Evolutionary conservation across 495 filamentous ascomycete species (phyloP), one percentile per base, ranked within the genome.

Genomic region (Podospora australis): DNA sequence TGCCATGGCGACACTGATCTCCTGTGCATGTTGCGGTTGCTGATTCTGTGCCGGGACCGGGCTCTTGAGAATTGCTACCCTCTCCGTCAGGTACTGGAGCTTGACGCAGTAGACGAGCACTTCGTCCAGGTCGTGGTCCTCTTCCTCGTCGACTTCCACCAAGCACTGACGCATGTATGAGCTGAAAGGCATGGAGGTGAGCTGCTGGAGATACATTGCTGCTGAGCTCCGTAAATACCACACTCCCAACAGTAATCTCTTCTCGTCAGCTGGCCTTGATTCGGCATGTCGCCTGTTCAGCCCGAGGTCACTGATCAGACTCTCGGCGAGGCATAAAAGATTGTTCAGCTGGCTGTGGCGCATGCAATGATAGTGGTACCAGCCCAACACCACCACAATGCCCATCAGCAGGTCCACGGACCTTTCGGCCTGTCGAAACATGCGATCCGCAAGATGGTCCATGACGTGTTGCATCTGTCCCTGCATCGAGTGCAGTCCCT

Each of bases 321-420:
- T 67, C 39, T 69, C 61, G 19, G 74, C 72, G 28, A 78, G 44
- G 30, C 64, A 67, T 21, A 73, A 50, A 16, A 73, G 62, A 28
- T 71, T 72, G 53, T 67, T 72, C 22, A 70, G 55, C 47, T 72
- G 68, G 26, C 59, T 61, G 56, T 60, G 71, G 56, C 60, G 60
- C 60, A 60, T 55, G 50, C 59, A 70, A 48, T 58, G 71, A 52
- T 64, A 68, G 38, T 65, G 67, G 36, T 67, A 70, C 60, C 65
- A 76, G 8, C 72, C 74, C 14, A 78, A 52, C 36, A 70, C 65
- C 2, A 76, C 54, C 9, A 74, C 52, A 17, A 75, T 62, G 13
- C 74, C 71, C 57, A 74, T 67, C 9, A 78, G 64, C 14, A 74
- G 53, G 30, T 79, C 74, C 30, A 78, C 54, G 21, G 68, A 74